These are phyloP conservation scores for Coccomyxa sp. DNA, from an alignment of 139 green algal genomes.

Conservation along the genomic window DNA sequence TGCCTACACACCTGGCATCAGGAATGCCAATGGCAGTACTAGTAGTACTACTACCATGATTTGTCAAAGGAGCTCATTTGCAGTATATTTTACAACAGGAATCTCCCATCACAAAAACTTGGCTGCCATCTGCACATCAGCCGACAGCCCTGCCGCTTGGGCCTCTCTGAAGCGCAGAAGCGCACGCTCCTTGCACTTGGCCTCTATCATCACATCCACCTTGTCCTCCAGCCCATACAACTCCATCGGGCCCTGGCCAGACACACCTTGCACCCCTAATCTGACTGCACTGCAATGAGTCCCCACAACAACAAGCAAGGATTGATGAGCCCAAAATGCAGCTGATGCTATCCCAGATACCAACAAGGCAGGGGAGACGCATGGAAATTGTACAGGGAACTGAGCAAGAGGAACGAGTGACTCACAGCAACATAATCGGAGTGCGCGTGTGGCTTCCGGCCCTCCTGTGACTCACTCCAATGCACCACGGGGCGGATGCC, in stretches of 20 bases:
- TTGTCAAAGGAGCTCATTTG: too few species aligned
- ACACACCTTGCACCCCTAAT: neutral
- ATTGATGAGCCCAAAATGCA: neutral
- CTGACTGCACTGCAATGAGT: neutral
- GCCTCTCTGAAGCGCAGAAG: slow-evolving; percentile 52
- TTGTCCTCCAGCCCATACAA: slow-evolving; percentile 49
- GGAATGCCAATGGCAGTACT: too few species aligned
- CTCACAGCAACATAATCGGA: slow-evolving; percentile 48
- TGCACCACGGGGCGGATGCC: slow-evolving; percentile 60
- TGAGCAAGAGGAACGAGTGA: neutral
- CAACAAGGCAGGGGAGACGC: neutral
- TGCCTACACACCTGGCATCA: too few species aligned
- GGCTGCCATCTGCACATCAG: neutral
- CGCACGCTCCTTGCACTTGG: slow-evolving; percentile 64
- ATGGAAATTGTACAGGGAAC: neutral
- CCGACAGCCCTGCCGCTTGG: neutral
- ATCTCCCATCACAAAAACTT: neutral
- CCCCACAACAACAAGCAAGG: neutral
- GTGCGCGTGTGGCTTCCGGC: slow-evolving; percentile 42
- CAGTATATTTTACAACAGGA: too few species aligned
- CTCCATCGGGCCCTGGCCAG: slow-evolving; percentile 42
- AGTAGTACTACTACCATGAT: too few species aligned
- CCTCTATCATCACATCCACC: slow-evolving; percentile 66
- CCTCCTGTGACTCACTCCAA: slow-evolving; percentile 61
- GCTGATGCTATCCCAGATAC: neutral